Evolutionary conservation across 176 grass and related monocot species (phyloP).

Genomic region (Elaeis guineensis): DNA sequence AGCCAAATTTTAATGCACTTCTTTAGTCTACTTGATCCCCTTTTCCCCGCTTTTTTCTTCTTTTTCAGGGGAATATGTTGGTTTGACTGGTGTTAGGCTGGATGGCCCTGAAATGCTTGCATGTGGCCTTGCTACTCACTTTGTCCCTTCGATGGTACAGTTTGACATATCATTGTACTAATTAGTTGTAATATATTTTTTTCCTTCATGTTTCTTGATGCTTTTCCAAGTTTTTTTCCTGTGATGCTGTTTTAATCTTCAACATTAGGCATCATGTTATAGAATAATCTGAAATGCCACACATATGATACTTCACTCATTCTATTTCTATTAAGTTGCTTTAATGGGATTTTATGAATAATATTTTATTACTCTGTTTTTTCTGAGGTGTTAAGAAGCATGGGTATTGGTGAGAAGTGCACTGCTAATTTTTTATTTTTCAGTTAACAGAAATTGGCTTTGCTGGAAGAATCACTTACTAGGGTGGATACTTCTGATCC

Average conservation of each 20-base stretch:
- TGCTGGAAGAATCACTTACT: slow-evolving; percentile 66
- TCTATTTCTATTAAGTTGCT: no score
- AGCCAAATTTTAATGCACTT: no score
- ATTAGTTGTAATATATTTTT: no score
- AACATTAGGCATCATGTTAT: no score
- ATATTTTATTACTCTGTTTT: neutral
- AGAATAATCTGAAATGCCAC: no score
- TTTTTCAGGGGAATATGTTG: slow-evolving; percentile 86
- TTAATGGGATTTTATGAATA: no score
- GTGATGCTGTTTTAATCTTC: no score
- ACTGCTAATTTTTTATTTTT: slow-evolving; percentile 6
- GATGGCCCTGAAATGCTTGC: slow-evolving; percentile 86
- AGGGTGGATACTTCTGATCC: slow-evolving; percentile 51
- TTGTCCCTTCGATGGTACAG: slow-evolving; percentile 67
- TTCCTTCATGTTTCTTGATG: no score
- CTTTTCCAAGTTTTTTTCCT: no score
- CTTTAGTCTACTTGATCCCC: no score
- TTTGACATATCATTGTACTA: no score
- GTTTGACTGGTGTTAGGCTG: slow-evolving; percentile 73
- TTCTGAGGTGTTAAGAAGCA: neutral
- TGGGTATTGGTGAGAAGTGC: neutral
- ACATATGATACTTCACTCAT: no score
- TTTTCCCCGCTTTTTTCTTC: neutral
- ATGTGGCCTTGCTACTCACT: slow-evolving; percentile 92
- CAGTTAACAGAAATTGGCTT: slow-evolving; percentile 42